Base-by-base conservation (phyloP, 306 rosid species). In the Cicer yamashitae region DNA sequence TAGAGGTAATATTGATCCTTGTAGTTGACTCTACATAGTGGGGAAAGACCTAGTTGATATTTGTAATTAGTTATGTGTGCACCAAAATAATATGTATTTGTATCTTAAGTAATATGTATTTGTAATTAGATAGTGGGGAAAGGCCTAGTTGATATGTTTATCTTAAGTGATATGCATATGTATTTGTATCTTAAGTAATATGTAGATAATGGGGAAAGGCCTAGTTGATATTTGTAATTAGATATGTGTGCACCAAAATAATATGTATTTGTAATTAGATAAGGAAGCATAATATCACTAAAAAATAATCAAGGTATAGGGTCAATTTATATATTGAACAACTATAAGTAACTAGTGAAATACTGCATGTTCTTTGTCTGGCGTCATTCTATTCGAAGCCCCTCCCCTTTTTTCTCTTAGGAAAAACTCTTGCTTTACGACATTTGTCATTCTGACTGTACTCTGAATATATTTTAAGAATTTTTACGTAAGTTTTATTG, bases 331-430 rank as follows among this genome's bases (percentile, higher is more conserved):
- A 13, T 52, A 69, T 34, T 38, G 39, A 53, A 37, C 75, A 40
- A 52, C 44, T 52, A n/a, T 38, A 7, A 18, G 12, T 52, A 38
- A 10, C 17, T 52, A 37, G 47, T 63, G 30, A 61, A 68, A n/a
- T 68, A 68, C 7, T 48, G 73, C 41, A 47, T n/a, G 48, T 34
- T 10, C 70, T 66, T 18, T 69, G 67, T 34, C 68, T 38, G 11
- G 7, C 7, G 14, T 41, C 52, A 10, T 14, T 17, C 52, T 65
- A 43, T 6, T 4, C 2, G 2, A 25, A n/a, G 6, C 48, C 17
- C 48, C 25, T 39, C 47, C 47, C 46, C 25, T 3, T 12, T 13
- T 62, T 39, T 43, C 70, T 65, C 14, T 62, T 37, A 0, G 7
- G 7, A 14, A 37, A 62, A 62, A 7, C 46, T 54, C 20, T 41